Base-by-base conservation (phyloP, 805 yeast genomes). In the Clavispora vitiphila region DNA sequence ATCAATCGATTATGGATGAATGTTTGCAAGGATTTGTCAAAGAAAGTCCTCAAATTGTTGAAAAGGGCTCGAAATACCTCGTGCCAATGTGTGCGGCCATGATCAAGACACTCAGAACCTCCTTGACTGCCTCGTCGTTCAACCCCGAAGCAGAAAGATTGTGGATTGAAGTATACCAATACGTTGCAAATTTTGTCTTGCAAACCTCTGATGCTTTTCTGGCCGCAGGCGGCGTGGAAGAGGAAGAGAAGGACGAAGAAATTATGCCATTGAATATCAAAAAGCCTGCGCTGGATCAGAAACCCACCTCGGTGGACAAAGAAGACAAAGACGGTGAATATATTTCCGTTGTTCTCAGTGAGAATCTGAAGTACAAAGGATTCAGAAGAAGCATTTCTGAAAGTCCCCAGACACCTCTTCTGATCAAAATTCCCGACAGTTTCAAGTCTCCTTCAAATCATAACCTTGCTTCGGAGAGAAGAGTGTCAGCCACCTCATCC, bases 31-130 rank as follows among this genome's bases (percentile, higher is more conserved):
- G 55, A 37, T 69, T 66, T 50, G 54, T 59, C 24, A 45, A 49
- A 16, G 70, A 65, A 38, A 62, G 67, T 47, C 54, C 51, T 7
- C 43, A 48, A 8, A 50, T 66, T 38, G 52, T 61, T 21, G 37
- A 45, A 8, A 47, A 44, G 15, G 62, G 64, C 3, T 47, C 53
- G 6, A 42, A 48, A 16, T 68, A 69, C 49, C 59, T 69, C 48
- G 75, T 68, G 47, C 67, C 69, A 23, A 61, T 69, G 69, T 73
- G 74, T n/a, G 43, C 55, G 24, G 61, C 67, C 8, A 51, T 69
- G 36, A 57, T 68, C 21, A 60, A 59, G 39, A 68, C 74, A 4
- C 62, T 67, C 43, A 61, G 61, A 32, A 63, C 62, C 47, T 53
- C 62, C 55, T 56, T 68, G 42, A 70, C 68, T 12, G 48, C 45